These are phyloP conservation scores for Laetiporus sulphureus DNA, from an alignment of 1,284 basidiomycete species.

Conservation along the genomic window DNA sequence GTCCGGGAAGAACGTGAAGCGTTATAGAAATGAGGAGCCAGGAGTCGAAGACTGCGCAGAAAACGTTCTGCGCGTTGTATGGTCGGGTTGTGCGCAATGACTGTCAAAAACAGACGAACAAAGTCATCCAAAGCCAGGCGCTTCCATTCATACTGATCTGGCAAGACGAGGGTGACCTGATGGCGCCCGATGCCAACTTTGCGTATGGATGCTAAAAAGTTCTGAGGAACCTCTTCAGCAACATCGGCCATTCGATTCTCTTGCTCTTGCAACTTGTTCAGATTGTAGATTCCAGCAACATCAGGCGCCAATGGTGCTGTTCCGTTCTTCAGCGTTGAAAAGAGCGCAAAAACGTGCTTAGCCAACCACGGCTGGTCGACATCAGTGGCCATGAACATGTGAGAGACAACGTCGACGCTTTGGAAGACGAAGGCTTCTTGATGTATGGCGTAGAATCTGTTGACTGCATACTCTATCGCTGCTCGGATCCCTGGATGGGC, in stretches of 20 bases:
- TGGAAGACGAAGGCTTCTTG: constrained; percentile 75
- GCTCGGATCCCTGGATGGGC: constrained; percentile 47
- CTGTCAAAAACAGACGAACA: constrained; percentile 68
- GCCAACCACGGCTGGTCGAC: constrained; percentile 46
- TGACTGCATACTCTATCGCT: constrained; percentile 68
- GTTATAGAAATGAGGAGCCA: constrained; percentile 55
- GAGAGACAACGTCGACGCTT: constrained; percentile 56
- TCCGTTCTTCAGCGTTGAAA: constrained; percentile 44
- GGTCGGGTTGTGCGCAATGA: constrained; percentile 71
- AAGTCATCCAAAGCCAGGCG: constrained; percentile 61
- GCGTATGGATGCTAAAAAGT: constrained; percentile 51
- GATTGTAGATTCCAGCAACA: constrained; percentile 60
- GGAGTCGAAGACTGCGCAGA: constrained; percentile 51
- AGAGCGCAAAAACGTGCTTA: constrained; percentile 44
- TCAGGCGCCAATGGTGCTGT: constrained; percentile 38
- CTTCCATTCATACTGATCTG: constrained; percentile 56
- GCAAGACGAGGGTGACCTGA: constrained; percentile 35
- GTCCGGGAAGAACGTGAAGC: constrained; percentile 41
- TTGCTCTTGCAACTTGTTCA: constrained; percentile 62
- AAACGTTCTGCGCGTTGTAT: constrained; percentile 64
- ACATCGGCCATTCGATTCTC: constrained; percentile 66
- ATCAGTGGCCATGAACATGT: constrained; percentile 43
- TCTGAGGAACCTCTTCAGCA: constrained; percentile 61
- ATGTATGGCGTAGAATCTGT: constrained; percentile 72
- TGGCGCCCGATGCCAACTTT: constrained; percentile 23